These are phyloP conservation scores for Cercospora sesami DNA, from an alignment of 2,329 filamentous ascomycete genomes.

Conservation along the genomic window DNA sequence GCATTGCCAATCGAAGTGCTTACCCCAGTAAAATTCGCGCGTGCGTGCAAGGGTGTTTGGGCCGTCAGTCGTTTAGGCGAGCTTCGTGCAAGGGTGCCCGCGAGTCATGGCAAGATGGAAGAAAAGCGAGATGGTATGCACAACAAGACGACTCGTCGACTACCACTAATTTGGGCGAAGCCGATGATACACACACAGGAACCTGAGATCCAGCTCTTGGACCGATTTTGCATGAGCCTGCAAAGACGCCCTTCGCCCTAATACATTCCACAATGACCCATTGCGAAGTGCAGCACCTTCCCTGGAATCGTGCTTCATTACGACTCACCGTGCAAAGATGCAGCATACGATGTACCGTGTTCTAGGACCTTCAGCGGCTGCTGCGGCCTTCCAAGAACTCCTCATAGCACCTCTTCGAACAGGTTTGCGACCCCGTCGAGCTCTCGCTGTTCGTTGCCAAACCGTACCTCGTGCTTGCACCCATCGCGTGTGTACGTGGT, in stretches of 20 bases:
- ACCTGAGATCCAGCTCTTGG: background rate
- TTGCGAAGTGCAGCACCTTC: background rate
- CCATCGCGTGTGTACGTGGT: slow-evolving; percentile 10
- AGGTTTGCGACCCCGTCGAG: slow-evolving; percentile 18
- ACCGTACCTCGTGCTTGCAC: slow-evolving; percentile 24
- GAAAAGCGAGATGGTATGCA: background rate
- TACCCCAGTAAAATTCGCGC: background rate
- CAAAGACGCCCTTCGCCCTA: background rate
- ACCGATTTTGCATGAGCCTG: background rate
- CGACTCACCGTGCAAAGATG: background rate
- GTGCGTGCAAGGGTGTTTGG: slow-evolving; percentile 6
- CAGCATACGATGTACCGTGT: background rate
- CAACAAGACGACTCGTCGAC: background rate
- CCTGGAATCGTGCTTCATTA: background rate
- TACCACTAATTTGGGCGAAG: background rate
- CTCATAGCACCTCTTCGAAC: slow-evolving; percentile 16
- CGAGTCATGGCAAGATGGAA: slow-evolving; percentile 3
- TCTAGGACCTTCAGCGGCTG: background rate
- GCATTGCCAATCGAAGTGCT: slow-evolving; percentile 6
- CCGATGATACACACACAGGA: background rate
- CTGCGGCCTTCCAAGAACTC: background rate
- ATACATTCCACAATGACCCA: background rate
- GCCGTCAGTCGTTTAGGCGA: slow-evolving; percentile 6
- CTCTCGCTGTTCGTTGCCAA: slow-evolving; percentile 14
- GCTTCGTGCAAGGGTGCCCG: slow-evolving; percentile 5